Conservation (phyloP, 495 filamentous ascomycete species). For the Penicillium canariense region DNA sequence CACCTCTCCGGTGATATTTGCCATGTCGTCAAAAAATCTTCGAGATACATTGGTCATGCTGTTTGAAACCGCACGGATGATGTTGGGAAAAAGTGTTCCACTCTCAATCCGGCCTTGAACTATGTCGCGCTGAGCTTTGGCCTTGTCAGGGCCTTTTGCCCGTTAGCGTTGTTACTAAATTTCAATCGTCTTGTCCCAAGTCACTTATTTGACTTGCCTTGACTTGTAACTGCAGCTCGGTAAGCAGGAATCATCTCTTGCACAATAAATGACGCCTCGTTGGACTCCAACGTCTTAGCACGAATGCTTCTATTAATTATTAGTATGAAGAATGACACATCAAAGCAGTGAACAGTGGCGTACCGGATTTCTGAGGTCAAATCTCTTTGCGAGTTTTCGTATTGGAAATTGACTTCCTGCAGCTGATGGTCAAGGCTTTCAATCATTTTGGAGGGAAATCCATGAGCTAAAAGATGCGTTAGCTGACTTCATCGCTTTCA, state of each 20-base stretch:
- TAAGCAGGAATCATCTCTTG: slow-evolving; percentile 8
- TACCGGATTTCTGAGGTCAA: slow-evolving; percentile 1
- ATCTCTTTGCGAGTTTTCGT: not conserved
- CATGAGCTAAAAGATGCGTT: not conserved
- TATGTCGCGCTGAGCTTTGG: slow-evolving; percentile 1
- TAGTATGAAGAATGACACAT: not conserved
- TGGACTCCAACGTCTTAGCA: slow-evolving; percentile 2
- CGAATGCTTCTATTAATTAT: slow-evolving; percentile 2
- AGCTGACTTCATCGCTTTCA: not conserved
- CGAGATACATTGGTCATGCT: not conserved
- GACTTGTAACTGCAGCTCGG: not conserved
- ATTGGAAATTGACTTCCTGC: not conserved
- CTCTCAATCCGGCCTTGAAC: slow-evolving; percentile 3
- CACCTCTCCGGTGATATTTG: not conserved
- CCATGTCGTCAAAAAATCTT: not conserved
- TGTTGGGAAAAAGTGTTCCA: slow-evolving; percentile 5
- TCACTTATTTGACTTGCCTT: not conserved
- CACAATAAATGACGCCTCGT: slow-evolving; percentile 7
- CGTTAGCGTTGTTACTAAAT: not conserved
- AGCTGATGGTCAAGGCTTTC: not conserved
- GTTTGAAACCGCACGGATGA: not conserved
- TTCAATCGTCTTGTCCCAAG: not conserved
- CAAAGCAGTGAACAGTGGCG: not conserved
- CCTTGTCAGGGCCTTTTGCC: not conserved
- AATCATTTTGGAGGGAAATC: not conserved